Percentiles rank a stretch among this genome's conserved stretches.
phyloP scores from a whole-genome alignment of 305 asterid species.

The Rubia occidens region DNA sequence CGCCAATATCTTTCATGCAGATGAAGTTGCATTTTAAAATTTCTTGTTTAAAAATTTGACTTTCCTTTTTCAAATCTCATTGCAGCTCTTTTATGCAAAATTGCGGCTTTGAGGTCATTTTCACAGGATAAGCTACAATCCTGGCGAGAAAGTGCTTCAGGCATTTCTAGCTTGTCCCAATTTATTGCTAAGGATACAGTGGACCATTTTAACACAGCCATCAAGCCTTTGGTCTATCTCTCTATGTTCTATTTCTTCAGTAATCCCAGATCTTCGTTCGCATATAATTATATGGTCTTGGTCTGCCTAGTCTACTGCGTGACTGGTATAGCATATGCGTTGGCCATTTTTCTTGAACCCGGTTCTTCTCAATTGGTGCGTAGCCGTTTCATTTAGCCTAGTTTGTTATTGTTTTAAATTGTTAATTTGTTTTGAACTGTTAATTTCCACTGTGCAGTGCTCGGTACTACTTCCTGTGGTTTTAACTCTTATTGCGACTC shows the following conservation, averaged over 20 bases:
- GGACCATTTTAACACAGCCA: conserved; percentile 66
- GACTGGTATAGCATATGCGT: conserved; percentile 74
- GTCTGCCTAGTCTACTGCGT: conserved; percentile 92
- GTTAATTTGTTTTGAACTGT: conserved; percentile 10
- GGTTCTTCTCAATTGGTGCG: conserved; percentile 95
- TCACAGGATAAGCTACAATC: conserved; percentile 83
- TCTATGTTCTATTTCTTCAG: conserved; percentile 93
- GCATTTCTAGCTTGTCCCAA: conserved; percentile 89
- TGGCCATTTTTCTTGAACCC: conserved; percentile 86
- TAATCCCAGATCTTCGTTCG: conserved; percentile 75
- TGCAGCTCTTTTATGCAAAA: conserved; percentile 87
- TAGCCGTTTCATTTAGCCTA: conserved; percentile 5
- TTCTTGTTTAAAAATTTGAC: neutral
- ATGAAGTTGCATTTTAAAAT: neutral
- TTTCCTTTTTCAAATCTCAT: conserved; percentile 16
- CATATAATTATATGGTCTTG: conserved; percentile 58
- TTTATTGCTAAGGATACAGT: conserved; percentile 80
- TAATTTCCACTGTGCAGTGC: conserved; percentile 40
- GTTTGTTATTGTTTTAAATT: conserved; percentile 12
- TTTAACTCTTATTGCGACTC: conserved; percentile 74
- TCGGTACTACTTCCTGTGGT: conserved; percentile 89
- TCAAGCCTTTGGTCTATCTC: conserved; percentile 88
- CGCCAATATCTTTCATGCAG: neutral
- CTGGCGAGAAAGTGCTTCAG: conserved; percentile 92
- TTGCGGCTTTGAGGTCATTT: conserved; percentile 87